phyloP scores from a whole-genome alignment of 805 yeast species.

The Kurtzmaniella fragi region DNA sequence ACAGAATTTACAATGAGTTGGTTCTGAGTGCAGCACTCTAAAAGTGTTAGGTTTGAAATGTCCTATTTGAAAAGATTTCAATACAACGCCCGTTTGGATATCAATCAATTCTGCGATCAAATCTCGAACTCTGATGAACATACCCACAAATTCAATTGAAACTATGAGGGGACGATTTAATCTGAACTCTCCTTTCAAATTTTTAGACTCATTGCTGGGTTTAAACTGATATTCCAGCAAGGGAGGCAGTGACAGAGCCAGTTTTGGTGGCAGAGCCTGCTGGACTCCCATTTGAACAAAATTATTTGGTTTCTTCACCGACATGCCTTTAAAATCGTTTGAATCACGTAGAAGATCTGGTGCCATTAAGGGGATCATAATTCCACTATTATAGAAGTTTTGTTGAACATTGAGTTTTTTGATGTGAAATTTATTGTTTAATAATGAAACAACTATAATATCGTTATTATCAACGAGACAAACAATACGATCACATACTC shows the following conservation, averaged over 20 bases:
- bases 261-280: too few relatives aligned
- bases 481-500: constrained; percentile 70
- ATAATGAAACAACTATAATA: constrained; percentile 55
- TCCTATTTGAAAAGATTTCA: constrained; percentile 58
- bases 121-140: constrained; percentile 58
- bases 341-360: constrained; percentile 8
- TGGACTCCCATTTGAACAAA: too few relatives aligned
- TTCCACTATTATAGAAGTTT: constrained; percentile 36
- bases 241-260: neutral
- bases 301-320: neutral
- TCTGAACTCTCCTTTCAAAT: constrained; percentile 3
- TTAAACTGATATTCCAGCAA: neutral
- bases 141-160: constrained; percentile 66
- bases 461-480: constrained; percentile 46
- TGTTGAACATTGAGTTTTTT: constrained; percentile 46
- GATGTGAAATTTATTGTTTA: constrained; percentile 64
- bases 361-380: constrained; percentile 7
- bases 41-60: constrained; percentile 57
- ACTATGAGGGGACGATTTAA: constrained; percentile 39
- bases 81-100: constrained; percentile 69
- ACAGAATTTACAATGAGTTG: constrained; percentile 86
- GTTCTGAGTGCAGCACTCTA: constrained; percentile 74
- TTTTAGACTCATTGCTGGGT: neutral
- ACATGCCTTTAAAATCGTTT: constrained; percentile 11
- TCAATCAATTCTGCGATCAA: constrained; percentile 64